phyloP scores from a whole-genome alignment of 148 eudicot species.

The Chenopodium formosanum region DNA sequence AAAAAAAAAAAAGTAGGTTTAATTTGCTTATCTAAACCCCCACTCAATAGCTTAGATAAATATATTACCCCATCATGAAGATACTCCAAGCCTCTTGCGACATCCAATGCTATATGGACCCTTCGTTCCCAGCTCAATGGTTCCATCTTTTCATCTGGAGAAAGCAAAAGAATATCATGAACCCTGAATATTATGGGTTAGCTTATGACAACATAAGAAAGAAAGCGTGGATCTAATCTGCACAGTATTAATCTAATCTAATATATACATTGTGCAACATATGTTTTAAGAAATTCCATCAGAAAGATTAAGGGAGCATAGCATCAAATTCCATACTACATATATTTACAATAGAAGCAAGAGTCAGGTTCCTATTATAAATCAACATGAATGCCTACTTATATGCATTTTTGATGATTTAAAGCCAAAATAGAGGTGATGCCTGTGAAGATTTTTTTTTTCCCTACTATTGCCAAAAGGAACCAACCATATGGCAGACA shows the following conservation, averaged over 20 bases:
- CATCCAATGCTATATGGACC: conserved; percentile 84
- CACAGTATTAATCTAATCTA: background rate
- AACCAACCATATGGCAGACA: background rate
- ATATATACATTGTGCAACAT: background rate
- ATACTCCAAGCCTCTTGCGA: conserved; percentile 91
- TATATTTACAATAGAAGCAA: background rate
- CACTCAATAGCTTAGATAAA: background rate
- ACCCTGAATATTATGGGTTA: background rate
- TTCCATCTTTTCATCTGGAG: conserved; percentile 63
- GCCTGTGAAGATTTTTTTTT: background rate
- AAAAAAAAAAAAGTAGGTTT: background rate
- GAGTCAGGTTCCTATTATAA: background rate
- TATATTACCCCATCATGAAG: conserved; percentile 89
- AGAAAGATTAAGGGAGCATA: background rate
- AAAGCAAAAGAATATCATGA: conserved; percentile 5
- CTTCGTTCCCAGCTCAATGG: conserved; percentile 74
- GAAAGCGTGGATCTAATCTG: background rate
- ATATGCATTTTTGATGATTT: background rate
- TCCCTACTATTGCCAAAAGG: background rate
- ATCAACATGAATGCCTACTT: background rate
- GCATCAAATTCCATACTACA: background rate
- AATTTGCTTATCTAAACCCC: background rate
- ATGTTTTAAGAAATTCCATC: too few species aligned
- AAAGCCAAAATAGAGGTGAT: background rate
- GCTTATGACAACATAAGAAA: background rate